Evolutionary conservation across 352 stramenopile species (phyloP).

Genomic region (Halophytophthora polymorphica): DNA sequence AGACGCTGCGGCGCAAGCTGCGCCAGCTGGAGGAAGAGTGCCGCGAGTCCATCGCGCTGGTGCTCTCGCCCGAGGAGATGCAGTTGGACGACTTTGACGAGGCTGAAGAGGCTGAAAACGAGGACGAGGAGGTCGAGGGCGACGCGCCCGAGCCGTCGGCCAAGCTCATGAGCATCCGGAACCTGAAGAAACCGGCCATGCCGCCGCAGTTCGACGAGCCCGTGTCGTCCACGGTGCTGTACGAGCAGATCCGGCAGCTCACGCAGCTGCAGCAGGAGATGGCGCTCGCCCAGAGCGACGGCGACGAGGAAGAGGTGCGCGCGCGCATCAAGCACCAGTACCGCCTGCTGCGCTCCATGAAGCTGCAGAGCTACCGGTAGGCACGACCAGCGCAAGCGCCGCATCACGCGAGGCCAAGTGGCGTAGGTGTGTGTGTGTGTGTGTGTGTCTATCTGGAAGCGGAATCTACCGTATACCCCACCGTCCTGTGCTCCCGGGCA

Average conservation of each 20-base stretch:
- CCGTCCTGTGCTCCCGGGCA: not conserved
- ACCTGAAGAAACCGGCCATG: constrained; percentile 12
- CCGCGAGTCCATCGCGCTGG: constrained; percentile 51
- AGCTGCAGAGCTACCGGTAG: constrained; percentile 22
- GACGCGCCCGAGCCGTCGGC: constrained; percentile 6
- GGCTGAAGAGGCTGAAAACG: constrained; percentile 13
- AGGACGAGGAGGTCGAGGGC: constrained; percentile 6
- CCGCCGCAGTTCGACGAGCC: constrained; percentile 30
- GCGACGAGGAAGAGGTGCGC: constrained; percentile 47
- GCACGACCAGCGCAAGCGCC: not conserved
- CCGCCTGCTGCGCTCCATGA: constrained; percentile 42
- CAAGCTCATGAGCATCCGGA: constrained; percentile 18
- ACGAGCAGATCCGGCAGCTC: constrained; percentile 51
- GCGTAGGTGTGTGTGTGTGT: not conserved
- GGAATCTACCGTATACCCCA: not conserved
- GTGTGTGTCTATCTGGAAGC: not conserved
- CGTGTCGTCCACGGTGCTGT: constrained; percentile 32
- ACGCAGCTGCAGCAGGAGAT: constrained; percentile 55
- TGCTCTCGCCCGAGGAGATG: constrained; percentile 49
- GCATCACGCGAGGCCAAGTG: too few relatives aligned
- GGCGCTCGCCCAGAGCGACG: constrained; percentile 36
- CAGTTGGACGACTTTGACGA: constrained; percentile 35
- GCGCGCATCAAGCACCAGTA: constrained; percentile 62
- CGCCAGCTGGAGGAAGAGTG: constrained; percentile 49
- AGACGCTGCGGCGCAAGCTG: constrained; percentile 37